A percentile compares a stretch with the other conserved stretches of the same genome.
These are phyloP conservation scores for Microstroma glucosiphilum DNA, from an alignment of 1,284 basidiomycete species.

Conservation along the genomic window DNA sequence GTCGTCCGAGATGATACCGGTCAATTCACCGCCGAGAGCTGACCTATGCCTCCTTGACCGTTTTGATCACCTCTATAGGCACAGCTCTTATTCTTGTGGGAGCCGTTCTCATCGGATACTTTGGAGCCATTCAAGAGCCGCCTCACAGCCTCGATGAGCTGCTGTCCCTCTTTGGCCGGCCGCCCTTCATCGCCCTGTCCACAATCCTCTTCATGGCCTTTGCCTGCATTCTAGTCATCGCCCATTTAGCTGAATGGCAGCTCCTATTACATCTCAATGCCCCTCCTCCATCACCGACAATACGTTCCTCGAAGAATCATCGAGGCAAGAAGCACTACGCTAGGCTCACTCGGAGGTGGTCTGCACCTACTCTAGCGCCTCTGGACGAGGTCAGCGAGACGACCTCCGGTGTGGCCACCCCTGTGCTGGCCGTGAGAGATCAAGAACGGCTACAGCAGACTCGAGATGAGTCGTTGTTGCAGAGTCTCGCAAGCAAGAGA, in stretches of 20 bases:
- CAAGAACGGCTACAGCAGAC: neutral
- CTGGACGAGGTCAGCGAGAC: slow-evolving; percentile 48
- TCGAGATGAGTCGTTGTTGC: neutral
- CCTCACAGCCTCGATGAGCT: slow-evolving; percentile 85
- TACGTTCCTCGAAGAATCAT: neutral
- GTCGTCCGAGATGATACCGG: neutral
- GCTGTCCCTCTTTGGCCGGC: slow-evolving; percentile 68
- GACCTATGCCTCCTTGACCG: neutral
- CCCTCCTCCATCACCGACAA: slow-evolving; percentile 15
- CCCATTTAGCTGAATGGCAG: slow-evolving; percentile 47
- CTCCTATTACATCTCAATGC: slow-evolving; percentile 27
- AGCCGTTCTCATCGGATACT: slow-evolving; percentile 81
- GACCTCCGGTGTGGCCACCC: slow-evolving; percentile 44
- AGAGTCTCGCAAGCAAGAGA: neutral
- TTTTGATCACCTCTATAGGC: slow-evolving; percentile 46
- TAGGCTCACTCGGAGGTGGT: slow-evolving; percentile 22
- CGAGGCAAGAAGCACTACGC: slow-evolving; percentile 13
- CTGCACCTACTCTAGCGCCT: slow-evolving; percentile 42
- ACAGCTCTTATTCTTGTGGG: slow-evolving; percentile 81
- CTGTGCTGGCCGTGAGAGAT: slow-evolving; percentile 22
- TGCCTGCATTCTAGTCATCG: slow-evolving; percentile 56
- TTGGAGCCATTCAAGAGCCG: slow-evolving; percentile 84
- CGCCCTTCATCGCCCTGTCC: slow-evolving; percentile 67
- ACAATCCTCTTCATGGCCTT: slow-evolving; percentile 62
- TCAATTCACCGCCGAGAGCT: neutral